phyloP scores from a whole-genome alignment of 495 filamentous ascomycete species.

The Parachaetomium inaequale region DNA sequence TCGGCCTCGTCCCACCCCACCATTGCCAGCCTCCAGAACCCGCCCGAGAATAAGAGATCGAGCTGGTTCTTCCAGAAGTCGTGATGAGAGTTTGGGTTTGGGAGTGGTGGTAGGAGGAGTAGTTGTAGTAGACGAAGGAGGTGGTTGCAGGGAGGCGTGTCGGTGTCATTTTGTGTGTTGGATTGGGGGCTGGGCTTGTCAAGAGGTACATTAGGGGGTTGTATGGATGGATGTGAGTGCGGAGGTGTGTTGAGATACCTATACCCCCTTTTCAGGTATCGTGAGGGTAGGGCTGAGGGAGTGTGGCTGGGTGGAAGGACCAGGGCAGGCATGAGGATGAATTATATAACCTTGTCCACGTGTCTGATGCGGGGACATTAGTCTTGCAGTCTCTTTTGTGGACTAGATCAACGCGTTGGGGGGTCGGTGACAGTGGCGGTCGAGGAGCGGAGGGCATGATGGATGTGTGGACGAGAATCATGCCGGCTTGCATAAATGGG shows the following conservation, averaged over 20 bases:
- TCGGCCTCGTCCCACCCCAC: conserved; percentile 47
- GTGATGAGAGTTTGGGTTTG: no score
- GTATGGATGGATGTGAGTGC: background rate
- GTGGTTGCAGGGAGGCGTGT: background rate
- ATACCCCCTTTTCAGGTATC: background rate
- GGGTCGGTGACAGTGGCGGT: no score
- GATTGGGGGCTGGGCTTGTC: conserved; percentile 5
- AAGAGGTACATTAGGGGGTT: background rate
- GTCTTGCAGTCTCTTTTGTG: background rate
- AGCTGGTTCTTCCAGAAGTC: conserved; percentile 58
- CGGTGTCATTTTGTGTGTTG: conserved; percentile 9
- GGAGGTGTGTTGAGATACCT: background rate
- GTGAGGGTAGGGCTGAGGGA: background rate
- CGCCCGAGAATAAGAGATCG: conserved; percentile 51
- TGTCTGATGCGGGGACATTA: background rate
- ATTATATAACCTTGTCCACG: no score
- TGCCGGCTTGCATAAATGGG: no score
- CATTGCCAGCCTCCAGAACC: conserved; percentile 51
- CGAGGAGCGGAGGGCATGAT: no score
- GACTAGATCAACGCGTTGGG: background rate
- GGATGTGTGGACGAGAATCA: no score
- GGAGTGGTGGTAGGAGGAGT: no score
- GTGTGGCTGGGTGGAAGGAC: no score
- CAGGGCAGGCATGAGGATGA: no score
- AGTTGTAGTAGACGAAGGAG: background rate